Base-by-base conservation (phyloP, 176 grass and related monocot species). In the Carex scoparia region DNA sequence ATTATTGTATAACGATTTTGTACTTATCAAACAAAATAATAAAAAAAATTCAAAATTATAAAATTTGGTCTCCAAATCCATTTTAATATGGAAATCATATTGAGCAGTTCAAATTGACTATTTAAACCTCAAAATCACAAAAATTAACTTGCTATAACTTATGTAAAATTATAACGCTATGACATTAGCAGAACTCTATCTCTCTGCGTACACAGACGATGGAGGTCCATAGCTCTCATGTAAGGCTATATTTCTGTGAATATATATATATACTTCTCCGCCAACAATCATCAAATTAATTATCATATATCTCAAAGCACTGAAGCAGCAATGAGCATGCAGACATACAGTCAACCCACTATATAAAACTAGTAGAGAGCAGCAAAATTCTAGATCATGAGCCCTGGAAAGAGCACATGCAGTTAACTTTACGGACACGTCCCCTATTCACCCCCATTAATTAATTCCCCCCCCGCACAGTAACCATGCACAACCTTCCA, bases 401-500 rank as follows among this genome's bases (percentile, higher is more conserved):
- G 31, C 68, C 82, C 65, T 27, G 57, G 31, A 85, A 85, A 14
- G 30, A 85, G 48, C 51, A 61, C 53, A 85, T 85, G 66, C 83
- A 44, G 12, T 15, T 85, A 58, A 48, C 49, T 59, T 59, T 35
- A 31, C 68, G 68, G 83, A 76, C 83, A 85, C 23, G 13, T 33
- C 35, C 28, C 14, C 13, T 27, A 4, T 30, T 31, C 33, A 32
- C 33, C 28, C 66, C 66, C 10, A 2, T 46, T 40, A 40, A 40
- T 40, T 40, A 40, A 40, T 40, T 40, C 38, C 38, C 38, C 33
- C 2, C 11, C 23, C 66, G 31, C 35, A 31, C 35, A 33, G 66
- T 69, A 1, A 14, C 66, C 23, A 69, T 69, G 10, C 23, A 69
- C 11, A 69, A 58, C 54, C 53, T 80, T 61, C 77, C 77, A 61